Percentiles rank a stretch among this genome's conserved stretches.
Conservation (phyloP, 2,329 filamentous ascomycete genomes). For the Cryphonectria radicalis region DNA sequence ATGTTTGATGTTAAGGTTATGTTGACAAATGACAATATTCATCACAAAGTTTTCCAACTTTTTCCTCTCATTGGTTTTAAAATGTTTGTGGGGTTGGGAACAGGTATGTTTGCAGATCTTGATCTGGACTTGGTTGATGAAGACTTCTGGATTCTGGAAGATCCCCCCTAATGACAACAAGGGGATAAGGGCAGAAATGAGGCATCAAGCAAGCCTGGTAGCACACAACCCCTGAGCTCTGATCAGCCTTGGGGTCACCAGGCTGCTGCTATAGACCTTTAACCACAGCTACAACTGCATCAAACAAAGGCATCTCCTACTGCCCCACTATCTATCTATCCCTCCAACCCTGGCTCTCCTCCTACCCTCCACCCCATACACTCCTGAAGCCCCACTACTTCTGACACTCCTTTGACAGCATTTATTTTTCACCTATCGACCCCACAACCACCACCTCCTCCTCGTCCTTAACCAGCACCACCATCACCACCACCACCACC, state of each 20-base stretch:
- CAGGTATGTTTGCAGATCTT: background rate
- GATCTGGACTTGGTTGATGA: background rate
- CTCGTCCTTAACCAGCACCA: background rate
- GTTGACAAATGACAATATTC: background rate
- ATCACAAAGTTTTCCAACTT: no score
- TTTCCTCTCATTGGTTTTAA: background rate
- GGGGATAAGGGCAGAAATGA: background rate
- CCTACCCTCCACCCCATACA: background rate
- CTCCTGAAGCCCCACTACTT: background rate
- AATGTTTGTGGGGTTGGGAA: background rate
- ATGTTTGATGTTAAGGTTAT: background rate
- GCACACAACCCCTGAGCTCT: background rate
- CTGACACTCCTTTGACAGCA: background rate
- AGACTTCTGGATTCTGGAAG: background rate
- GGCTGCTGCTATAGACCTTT: background rate
- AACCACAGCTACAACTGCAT: background rate
- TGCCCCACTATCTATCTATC: background rate
- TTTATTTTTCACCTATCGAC: background rate
- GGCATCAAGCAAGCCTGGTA: background rate
- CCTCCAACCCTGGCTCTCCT: background rate
- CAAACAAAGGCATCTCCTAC: slow-evolving; percentile 1
- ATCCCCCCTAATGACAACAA: background rate
- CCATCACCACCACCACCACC: background rate
- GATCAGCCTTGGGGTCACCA: background rate
- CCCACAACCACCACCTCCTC: background rate